These are phyloP conservation scores for Dictyostelium citrinum DNA, from an alignment of 78 protist species.

Conservation along the genomic window DNA sequence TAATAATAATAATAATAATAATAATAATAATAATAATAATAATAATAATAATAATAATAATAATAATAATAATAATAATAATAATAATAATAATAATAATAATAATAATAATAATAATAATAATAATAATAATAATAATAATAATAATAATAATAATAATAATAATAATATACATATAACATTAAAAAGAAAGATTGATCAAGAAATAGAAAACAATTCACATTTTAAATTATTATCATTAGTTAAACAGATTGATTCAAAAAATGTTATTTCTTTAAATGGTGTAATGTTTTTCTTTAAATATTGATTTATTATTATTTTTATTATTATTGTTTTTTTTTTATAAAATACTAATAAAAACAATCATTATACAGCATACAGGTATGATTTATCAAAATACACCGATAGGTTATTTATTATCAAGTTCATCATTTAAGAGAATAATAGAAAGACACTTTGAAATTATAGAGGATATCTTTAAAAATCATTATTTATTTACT, in stretches of 20 bases:
- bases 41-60: background rate
- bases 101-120: background rate
- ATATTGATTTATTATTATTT: too few species aligned
- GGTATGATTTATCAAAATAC: background rate
- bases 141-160: background rate
- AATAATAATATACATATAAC: background rate
- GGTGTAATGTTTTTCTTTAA: background rate
- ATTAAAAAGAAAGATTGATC: background rate
- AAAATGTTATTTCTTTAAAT: background rate
- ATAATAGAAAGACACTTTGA: background rate
- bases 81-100: background rate
- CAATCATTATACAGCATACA: background rate
- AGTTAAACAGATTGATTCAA: background rate
- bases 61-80: background rate
- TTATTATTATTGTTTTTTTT: background rate
- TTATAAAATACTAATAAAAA: background rate
- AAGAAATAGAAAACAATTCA: background rate
- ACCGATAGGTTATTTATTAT: background rate
- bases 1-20: too few species aligned
- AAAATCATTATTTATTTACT: background rate
- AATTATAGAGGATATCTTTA: background rate
- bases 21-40: too few species aligned
- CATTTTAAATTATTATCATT: background rate
- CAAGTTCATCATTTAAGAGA: background rate
- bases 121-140: background rate